These are phyloP conservation scores for Mrakiaceae sp. DNA, from an alignment of 1,284 basidiomycete genomes.

Conservation along the genomic window DNA sequence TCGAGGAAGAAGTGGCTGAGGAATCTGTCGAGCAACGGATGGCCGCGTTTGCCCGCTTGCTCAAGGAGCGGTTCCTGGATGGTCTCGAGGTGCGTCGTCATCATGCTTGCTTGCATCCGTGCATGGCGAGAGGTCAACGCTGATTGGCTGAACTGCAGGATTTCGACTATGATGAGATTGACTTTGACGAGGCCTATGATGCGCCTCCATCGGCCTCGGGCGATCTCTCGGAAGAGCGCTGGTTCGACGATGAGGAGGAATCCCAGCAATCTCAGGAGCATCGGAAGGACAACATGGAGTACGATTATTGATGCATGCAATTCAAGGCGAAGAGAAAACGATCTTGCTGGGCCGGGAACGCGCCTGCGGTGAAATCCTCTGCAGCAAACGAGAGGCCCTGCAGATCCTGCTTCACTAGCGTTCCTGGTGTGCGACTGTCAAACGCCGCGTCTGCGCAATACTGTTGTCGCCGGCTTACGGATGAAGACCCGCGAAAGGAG, in stretches of 20 bases:
- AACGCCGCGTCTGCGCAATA: no score
- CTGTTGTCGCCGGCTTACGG: no score
- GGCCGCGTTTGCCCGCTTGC: no score
- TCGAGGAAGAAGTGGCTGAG: constrained; percentile 1
- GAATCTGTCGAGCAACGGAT: no score
- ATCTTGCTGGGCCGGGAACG: no score
- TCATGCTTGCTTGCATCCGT: background rate
- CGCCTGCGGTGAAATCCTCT: no score
- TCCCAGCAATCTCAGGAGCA: background rate
- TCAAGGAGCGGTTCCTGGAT: background rate
- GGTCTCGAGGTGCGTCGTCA: constrained; percentile 3
- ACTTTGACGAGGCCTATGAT: constrained; percentile 6
- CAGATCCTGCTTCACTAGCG: no score
- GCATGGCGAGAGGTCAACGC: background rate
- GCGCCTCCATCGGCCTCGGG: background rate
- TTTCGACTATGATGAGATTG: constrained; percentile 5
- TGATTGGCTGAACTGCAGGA: background rate
- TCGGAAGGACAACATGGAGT: constrained; percentile 2
- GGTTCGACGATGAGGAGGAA: constrained; percentile 7
- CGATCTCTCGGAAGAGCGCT: background rate
- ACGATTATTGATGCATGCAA: constrained; percentile 11
- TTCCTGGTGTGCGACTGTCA: no score
- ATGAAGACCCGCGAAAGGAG: no score
- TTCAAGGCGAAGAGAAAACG: background rate
- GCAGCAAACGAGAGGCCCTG: no score